Conservation (phyloP, 129 eudicot species). For the Dittrichia graveolens region DNA sequence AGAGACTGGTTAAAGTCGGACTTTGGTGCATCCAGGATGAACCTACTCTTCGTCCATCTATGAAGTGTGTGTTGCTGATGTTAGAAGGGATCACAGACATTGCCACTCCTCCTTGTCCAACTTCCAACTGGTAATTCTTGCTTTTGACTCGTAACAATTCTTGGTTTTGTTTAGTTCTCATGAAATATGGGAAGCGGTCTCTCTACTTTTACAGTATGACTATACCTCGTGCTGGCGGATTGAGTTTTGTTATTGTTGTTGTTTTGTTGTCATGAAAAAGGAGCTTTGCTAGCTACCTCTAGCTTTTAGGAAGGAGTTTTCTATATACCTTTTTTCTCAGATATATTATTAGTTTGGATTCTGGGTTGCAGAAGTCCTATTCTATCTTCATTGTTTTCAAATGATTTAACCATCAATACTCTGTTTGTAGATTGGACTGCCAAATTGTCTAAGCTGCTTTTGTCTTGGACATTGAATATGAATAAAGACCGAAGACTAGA, state of each 20-base stretch:
- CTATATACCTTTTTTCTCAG: neutral
- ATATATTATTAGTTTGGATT: neutral
- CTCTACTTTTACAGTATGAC: neutral
- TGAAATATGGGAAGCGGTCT: neutral
- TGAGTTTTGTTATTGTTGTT: neutral
- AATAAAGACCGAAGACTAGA: conserved; percentile 15
- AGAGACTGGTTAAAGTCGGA: conserved; percentile 32
- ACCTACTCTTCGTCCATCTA: conserved; percentile 43
- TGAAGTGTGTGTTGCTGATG: conserved; percentile 45
- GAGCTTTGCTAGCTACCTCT: neutral
- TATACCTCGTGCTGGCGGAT: neutral
- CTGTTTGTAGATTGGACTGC: conserved; percentile 16
- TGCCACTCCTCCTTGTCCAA: conserved; percentile 45
- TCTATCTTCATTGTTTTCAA: conserved; percentile 12
- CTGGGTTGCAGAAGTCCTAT: neutral
- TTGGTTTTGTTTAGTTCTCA: neutral
- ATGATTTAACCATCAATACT: neutral
- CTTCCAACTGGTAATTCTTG: conserved; percentile 26
- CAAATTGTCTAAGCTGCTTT: neutral
- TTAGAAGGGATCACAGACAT: conserved; percentile 39
- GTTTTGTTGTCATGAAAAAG: neutral
- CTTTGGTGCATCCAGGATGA: conserved; percentile 44
- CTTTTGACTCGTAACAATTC: neutral
- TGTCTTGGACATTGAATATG: neutral
- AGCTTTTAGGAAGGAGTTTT: too few relatives aligned